Percentiles rank a stretch among this genome's conserved stretches.
Conservation (phyloP, 371 early-diverging fungal genomes). For the Actinomucor elegans region DNA sequence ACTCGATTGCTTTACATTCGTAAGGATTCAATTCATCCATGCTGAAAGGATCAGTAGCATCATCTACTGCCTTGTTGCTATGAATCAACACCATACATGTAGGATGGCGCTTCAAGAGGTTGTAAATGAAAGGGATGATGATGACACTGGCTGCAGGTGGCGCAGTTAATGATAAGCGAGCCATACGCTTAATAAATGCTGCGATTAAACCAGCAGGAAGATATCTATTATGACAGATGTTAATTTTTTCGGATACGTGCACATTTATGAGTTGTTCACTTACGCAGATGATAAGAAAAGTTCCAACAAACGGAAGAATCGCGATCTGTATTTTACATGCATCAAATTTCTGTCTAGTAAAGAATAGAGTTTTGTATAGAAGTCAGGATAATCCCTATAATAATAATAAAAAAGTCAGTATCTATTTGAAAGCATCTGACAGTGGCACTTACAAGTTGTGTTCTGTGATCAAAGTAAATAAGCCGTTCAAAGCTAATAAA, state of each 20-base stretch:
- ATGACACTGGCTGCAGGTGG: slow-evolving; percentile 86
- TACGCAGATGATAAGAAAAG: slow-evolving; percentile 87
- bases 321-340: slow-evolving; percentile 90
- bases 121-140: slow-evolving; percentile 87
- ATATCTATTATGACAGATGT: slow-evolving; percentile 46
- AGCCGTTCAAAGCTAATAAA: slow-evolving; percentile 88
- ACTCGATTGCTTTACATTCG: slow-evolving; percentile 78
- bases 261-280: slow-evolving; percentile 20
- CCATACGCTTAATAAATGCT: slow-evolving; percentile 89
- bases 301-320: slow-evolving; percentile 88
- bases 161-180: slow-evolving; percentile 78
- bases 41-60: slow-evolving; percentile 68
- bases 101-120: slow-evolving; percentile 88
- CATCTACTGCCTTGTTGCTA: slow-evolving; percentile 38
- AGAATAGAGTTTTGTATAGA: slow-evolving; percentile 89
- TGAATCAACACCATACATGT: slow-evolving; percentile 87
- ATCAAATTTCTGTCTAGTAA: slow-evolving; percentile 83
- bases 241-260: neutral
- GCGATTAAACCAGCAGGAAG: slow-evolving; percentile 88
- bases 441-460: slow-evolving; percentile 81
- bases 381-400: slow-evolving; percentile 90
- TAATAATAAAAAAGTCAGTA: neutral
- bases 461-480: slow-evolving; percentile 88
- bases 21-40: slow-evolving; percentile 71
- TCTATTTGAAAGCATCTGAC: no score